Conservation (phyloP, 2,329 filamentous ascomycete genomes). For the Ceratocystis variospora region DNA sequence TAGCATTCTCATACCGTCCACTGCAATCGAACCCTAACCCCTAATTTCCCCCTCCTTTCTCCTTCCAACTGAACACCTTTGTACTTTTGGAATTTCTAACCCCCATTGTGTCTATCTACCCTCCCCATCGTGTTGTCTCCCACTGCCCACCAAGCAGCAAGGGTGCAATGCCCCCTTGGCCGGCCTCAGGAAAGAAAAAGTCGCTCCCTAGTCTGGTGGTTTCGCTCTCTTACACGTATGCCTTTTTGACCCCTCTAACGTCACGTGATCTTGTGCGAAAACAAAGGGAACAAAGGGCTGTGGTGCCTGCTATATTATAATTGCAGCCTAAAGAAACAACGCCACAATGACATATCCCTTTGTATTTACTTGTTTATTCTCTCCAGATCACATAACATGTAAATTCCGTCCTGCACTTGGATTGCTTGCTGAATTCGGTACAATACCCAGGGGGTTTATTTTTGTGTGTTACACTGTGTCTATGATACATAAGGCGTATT, state of each 20-base stretch:
- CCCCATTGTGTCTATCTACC: background rate
- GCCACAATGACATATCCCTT: background rate
- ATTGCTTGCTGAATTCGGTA: background rate
- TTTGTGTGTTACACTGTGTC: constrained; percentile 18
- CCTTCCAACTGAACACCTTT: constrained; percentile 3
- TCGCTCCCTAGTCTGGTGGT: background rate
- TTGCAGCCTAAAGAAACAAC: background rate
- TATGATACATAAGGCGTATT: constrained; percentile 18
- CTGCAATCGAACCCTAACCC: background rate
- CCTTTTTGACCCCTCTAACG: background rate
- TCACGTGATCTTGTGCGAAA: background rate
- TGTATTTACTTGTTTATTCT: too few species aligned
- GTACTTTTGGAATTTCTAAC: background rate
- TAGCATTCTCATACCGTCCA: background rate
- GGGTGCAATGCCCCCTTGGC: background rate
- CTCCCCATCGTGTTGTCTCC: background rate
- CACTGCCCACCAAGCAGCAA: background rate
- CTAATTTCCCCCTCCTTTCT: background rate
- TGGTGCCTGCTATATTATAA: background rate
- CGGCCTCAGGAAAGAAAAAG: background rate
- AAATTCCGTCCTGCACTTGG: background rate
- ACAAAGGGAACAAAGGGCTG: background rate
- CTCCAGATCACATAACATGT: background rate
- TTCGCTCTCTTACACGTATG: background rate
- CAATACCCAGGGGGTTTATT: constrained; percentile 13